A percentile compares a stretch with the other conserved stretches of the same genome.
Evolutionary conservation across 129 eudicot genomes (phyloP).

Genomic region (Gnaphalium uliginosum): DNA sequence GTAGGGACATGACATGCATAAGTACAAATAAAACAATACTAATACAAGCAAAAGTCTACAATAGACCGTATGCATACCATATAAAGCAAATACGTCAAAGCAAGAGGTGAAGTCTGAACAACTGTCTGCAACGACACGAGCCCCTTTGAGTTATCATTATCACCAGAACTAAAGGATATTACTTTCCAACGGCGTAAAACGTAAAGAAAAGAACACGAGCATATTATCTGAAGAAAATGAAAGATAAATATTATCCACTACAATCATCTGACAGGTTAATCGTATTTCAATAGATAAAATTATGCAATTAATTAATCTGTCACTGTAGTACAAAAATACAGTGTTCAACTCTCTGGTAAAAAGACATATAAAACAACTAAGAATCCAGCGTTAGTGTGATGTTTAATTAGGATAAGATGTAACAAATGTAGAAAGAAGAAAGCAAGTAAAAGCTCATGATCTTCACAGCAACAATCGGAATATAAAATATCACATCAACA

Average conservation of each 20-base stretch:
- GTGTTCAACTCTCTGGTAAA: background rate
- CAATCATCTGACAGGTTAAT: background rate
- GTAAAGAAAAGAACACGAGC: conserved; percentile 79
- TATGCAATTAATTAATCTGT: background rate
- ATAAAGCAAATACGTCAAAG: conserved; percentile 85
- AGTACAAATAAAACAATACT: conserved; percentile 12
- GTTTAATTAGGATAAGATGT: background rate
- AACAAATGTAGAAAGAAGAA: too few relatives aligned
- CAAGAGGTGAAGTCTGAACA: conserved; percentile 76
- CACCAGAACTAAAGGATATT: conserved; percentile 60
- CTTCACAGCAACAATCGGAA: background rate
- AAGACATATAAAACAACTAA: background rate
- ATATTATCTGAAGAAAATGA: conserved; percentile 67
- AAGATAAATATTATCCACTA: conserved; percentile 1
- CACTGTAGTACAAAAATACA: background rate
- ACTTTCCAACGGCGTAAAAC: conserved; percentile 61
- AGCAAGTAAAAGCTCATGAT: too few relatives aligned
- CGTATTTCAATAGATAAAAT: background rate
- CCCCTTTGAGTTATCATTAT: conserved; percentile 50
- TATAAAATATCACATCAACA: conserved; percentile 17
- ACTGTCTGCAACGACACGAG: conserved; percentile 68
- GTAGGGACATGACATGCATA: conserved; percentile 16
- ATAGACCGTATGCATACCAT: conserved; percentile 56
- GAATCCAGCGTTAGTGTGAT: background rate
- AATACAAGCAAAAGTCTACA: background rate